Base-by-base conservation (phyloP, 2,329 filamentous ascomycete species). In the Diplodia corticola region DNA sequence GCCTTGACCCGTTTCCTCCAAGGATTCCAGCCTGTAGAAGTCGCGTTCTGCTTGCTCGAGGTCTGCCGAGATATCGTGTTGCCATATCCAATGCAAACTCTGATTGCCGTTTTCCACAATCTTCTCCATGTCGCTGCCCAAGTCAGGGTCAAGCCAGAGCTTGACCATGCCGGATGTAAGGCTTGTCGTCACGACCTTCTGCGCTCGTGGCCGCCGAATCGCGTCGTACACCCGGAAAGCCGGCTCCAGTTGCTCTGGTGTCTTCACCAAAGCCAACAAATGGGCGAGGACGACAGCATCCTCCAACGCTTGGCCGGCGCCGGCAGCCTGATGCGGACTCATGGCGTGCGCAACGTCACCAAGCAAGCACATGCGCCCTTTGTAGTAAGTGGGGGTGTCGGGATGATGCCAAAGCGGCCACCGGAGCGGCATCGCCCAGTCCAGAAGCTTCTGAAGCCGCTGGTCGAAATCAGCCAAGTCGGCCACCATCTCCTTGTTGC, bases 271-370 rank as follows among this genome's bases (percentile, higher is more conserved):
- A 30, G 68, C 68, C 59, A 83, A 69, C 3, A 83, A 64, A 7
- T 74, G 71, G 7, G 77, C 75, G 44, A 85, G 76, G 0, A 81
- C 72, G 28, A 84, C 78, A 1, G 78, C 81, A 65, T 87, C 85
- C 71, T 87, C 85, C 59, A 87, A 78, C 6, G 83, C 83, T 70
- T 84, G 81, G 2, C 85, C 83, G 1, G 85, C 85, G 4, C 85
- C 85, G 0, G 84, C 80, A 2, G 85, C 85, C 9, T 84, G 81
- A 71, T 86, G 84, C 1, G 85, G 85, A 0, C 81, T 83, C 0
- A 79, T 75, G 0, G 85, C 84, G 69, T 87, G 85, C 2, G 85
- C 85, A 33, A 60, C 37, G 9, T 60, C 55, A 3, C 85, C 86
- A 0, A 85, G 77, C 1, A 87, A 70, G 51, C 82, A 79, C 2